Percentiles rank a stretch among this genome's conserved stretches.
phyloP scores from a whole-genome alignment of 352 stramenopile species.

The Phytopythium cucurbitacearum region DNA sequence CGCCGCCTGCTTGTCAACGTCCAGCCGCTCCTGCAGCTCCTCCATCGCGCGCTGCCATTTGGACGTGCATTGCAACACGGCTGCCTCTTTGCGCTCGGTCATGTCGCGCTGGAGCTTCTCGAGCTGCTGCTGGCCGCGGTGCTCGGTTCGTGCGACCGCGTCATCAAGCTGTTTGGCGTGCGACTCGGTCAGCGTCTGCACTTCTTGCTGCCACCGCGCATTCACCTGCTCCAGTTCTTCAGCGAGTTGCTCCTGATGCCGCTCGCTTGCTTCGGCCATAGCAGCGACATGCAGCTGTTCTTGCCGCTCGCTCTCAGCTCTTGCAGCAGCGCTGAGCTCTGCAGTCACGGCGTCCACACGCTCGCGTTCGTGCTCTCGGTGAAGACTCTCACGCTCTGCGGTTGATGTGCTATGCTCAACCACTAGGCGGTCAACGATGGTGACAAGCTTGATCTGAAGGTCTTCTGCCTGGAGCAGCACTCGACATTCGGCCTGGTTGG shows the following conservation, averaged over 20 bases:
- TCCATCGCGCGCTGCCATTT: constrained; percentile 72
- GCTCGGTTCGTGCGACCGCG: constrained; percentile 25
- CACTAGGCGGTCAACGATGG: not conserved
- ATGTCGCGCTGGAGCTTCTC: constrained; percentile 52
- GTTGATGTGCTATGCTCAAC: not conserved
- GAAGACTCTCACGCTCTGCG: not conserved
- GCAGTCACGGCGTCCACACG: not conserved
- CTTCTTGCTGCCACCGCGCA: constrained; percentile 31
- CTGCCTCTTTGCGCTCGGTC: constrained; percentile 50
- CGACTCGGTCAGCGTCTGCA: constrained; percentile 16
- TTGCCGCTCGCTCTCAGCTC: not conserved
- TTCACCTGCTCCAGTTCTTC: constrained; percentile 16
- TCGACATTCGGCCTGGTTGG: no score
- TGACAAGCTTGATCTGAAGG: no score
- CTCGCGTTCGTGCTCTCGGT: not conserved
- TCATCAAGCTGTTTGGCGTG: constrained; percentile 33
- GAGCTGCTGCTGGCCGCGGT: constrained; percentile 26
- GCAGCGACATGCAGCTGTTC: not conserved
- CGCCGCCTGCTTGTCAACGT: constrained; percentile 51
- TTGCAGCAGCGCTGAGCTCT: not conserved
- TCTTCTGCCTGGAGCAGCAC: no score
- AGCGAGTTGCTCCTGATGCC: constrained; percentile 23
- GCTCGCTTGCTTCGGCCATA: not conserved
- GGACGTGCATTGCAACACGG: constrained; percentile 55
- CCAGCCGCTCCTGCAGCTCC: constrained; percentile 57